Evolutionary conservation across 2,329 filamentous ascomycete species (phyloP).

Genomic region (Clarireedia paspali): DNA sequence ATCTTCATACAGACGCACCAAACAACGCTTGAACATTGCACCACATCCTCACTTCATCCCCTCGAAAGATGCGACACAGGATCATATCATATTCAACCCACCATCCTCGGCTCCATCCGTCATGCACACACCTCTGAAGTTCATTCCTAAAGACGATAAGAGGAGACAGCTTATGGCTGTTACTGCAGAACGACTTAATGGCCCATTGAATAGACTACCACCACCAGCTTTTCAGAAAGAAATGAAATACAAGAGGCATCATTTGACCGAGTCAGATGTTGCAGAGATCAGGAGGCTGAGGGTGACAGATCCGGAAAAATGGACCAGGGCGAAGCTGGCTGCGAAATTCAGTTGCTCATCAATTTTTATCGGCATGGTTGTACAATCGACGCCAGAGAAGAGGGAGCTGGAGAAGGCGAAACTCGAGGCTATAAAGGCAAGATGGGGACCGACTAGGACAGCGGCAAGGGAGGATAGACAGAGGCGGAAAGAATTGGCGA

Average conservation of each 20-base stretch:
- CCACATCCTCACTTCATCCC: slow-evolving; percentile 53
- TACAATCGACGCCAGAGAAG: slow-evolving; percentile 40
- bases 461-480: slow-evolving; percentile 48
- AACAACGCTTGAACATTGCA: slow-evolving; percentile 40
- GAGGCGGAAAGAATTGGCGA: slow-evolving; percentile 37
- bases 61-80: slow-evolving; percentile 29
- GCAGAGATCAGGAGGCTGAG: slow-evolving; percentile 52
- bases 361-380: slow-evolving; percentile 52
- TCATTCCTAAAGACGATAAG: slow-evolving; percentile 44
- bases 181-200: slow-evolving; percentile 16
- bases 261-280: slow-evolving; percentile 48
- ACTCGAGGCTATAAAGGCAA: slow-evolving; percentile 41
- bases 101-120: slow-evolving; percentile 48
- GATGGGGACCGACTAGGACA: slow-evolving; percentile 49
- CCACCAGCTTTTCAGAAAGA: slow-evolving; percentile 18
- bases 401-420: slow-evolving; percentile 37
- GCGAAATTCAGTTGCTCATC: slow-evolving; percentile 47
- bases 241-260: slow-evolving; percentile 31
- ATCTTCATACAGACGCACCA: slow-evolving; percentile 29
- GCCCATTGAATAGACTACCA: slow-evolving; percentile 16
- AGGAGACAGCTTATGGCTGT: slow-evolving; percentile 23
- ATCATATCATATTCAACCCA: slow-evolving; percentile 50
- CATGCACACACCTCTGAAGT: slow-evolving; percentile 58
- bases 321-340: slow-evolving; percentile 47
- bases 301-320: slow-evolving; percentile 42